Percentiles rank a stretch among this genome's conserved stretches.
These are phyloP conservation scores for Cryptosporidium felis DNA, from an alignment of 169 alveolate species.

Conservation along the genomic window DNA sequence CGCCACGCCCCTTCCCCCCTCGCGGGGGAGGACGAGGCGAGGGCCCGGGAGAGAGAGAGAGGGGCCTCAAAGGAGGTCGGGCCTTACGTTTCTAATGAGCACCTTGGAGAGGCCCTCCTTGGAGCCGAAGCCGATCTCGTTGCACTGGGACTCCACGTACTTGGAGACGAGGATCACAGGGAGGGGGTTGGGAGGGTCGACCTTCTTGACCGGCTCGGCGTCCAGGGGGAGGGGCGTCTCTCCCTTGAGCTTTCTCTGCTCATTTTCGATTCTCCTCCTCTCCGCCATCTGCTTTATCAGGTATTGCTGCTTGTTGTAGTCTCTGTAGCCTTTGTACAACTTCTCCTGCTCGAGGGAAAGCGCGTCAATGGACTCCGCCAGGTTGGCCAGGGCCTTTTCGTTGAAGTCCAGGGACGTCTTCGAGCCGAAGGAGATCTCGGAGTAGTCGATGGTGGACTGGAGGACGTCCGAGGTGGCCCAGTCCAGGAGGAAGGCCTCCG, in stretches of 20 bases:
- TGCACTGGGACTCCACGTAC: conserved; percentile 52
- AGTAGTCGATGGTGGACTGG: conserved; percentile 75
- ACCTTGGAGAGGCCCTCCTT: conserved; percentile 26
- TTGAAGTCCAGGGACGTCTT: conserved; percentile 73
- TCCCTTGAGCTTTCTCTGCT: conserved; percentile 83
- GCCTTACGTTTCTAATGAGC: conserved; percentile 30
- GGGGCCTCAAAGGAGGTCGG: too few species aligned
- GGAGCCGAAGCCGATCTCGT: conserved; percentile 23
- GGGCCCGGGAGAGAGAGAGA: too few species aligned
- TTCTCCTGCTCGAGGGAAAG: conserved; percentile 83
- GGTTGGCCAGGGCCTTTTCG: conserved; percentile 77
- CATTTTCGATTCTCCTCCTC: conserved; percentile 83
- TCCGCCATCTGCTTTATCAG: conserved; percentile 84
- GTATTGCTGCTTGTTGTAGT: conserved; percentile 79
- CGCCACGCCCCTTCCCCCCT: too few species aligned
- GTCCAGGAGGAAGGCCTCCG: conserved; percentile 82
- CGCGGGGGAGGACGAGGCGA: too few species aligned
- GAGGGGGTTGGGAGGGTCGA: conserved; percentile 66
- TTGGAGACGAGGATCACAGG: conserved; percentile 61
- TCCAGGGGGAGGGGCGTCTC: conserved; percentile 83
- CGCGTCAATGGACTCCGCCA: conserved; percentile 82
- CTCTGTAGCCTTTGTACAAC: conserved; percentile 82
- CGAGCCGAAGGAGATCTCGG: conserved; percentile 77
- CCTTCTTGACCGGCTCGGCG: conserved; percentile 51
- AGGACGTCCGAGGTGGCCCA: conserved; percentile 75